A percentile compares a stretch with the other conserved stretches of the same genome.
Evolutionary conservation across 2,329 filamentous ascomycete genomes (phyloP).

Genomic region (Neonectria neomacrospora): DNA sequence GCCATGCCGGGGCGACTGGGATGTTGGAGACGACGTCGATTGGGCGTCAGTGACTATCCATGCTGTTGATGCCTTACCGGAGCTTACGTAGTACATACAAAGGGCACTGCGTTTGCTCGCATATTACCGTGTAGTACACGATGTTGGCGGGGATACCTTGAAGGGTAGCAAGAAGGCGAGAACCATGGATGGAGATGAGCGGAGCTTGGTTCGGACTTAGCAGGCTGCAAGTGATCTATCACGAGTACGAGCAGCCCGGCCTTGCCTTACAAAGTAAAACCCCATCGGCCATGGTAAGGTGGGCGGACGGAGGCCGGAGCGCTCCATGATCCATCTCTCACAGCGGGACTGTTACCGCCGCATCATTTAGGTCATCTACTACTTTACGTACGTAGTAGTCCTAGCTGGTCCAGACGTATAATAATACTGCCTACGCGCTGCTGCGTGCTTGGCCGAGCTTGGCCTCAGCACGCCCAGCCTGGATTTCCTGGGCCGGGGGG

Average conservation of each 20-base stretch:
- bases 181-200: slow-evolving; percentile 16
- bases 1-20: slow-evolving; percentile 28
- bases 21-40: slow-evolving; percentile 19
- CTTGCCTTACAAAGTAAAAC: not conserved
- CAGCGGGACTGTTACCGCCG: slow-evolving; percentile 18
- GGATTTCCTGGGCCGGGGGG: slow-evolving; percentile 17
- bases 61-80: slow-evolving; percentile 33
- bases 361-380: no score
- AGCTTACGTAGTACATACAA: no score
- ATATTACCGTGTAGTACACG: slow-evolving; percentile 1
- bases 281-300: slow-evolving; percentile 8
- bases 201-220: not conserved
- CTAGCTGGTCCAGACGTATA: no score
- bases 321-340: not conserved
- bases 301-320: slow-evolving; percentile 2
- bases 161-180: slow-evolving; percentile 8
- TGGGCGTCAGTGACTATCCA: slow-evolving; percentile 33
- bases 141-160: slow-evolving; percentile 14
- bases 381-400: no score
- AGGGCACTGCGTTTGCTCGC: not conserved
- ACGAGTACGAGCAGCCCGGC: slow-evolving; percentile 14
- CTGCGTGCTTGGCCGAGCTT: slow-evolving; percentile 28
- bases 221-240: slow-evolving; percentile 1
- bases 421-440: no score
- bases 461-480: slow-evolving; percentile 37